These are phyloP conservation scores for Zangia roseola DNA, from an alignment of 768 basidiomycete species.

Conservation along the genomic window DNA sequence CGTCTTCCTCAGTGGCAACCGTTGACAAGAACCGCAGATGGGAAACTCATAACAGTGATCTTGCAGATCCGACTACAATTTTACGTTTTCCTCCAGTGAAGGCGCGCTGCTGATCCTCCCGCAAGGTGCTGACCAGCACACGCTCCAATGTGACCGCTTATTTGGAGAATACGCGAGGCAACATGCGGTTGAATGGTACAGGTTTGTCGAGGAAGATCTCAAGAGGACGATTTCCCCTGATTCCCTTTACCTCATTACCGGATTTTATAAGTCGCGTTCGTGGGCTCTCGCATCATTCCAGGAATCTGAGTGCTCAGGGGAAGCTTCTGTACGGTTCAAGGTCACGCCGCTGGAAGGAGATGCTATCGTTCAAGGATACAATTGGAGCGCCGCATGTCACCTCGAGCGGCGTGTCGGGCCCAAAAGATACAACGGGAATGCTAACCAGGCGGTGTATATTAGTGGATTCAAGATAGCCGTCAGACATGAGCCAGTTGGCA, in stretches of 20 bases:
- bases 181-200: neutral
- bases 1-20: neutral
- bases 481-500: neutral
- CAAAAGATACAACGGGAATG: neutral
- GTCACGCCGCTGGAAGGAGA: neutral
- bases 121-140: neutral
- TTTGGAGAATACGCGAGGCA: neutral
- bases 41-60: neutral
- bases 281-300: neutral
- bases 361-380: neutral
- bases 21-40: too few relatives aligned
- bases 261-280: neutral
- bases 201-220: neutral
- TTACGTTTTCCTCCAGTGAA: neutral
- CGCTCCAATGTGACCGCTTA: neutral
- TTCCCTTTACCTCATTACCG: neutral
- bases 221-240: neutral
- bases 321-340: neutral
- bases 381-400: neutral
- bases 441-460: neutral
- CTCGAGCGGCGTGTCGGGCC: neutral
- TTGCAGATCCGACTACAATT: neutral
- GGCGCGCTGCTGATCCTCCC: neutral
- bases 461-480: slow-evolving; percentile 1
- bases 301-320: neutral